Evolutionary conservation across 345 rosid genomes (phyloP), one percentile per base, ranked within the genome.

Genomic region (Eucalyptus cloeziana): DNA sequence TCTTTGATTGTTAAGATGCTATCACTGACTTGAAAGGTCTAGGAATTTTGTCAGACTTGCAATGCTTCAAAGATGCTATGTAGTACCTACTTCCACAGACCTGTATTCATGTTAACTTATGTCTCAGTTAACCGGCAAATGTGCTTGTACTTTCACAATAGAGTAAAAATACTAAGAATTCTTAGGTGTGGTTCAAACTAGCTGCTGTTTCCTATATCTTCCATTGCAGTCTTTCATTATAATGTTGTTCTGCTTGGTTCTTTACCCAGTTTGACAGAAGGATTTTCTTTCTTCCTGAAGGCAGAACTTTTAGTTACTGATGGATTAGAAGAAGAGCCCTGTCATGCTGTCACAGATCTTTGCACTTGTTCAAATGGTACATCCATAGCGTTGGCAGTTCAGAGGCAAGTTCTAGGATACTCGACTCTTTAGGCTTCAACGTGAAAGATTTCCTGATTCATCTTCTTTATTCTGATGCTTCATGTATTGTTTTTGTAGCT

Each of bases 381-480:
- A 79, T 89, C 93, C 88, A 93, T 96, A 88, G 99, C 97, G 25
- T 98, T 94, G 62, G 93, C 98, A 88, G 88, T 95, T 91, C 99
- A 98, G 90, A 94, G 98, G 99, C 87, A 92, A 92, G 92, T 86
- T 30, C 85, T 80, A 31, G 86, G 47, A 86, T 69, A 11, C n/a
- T 62, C 81, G 22, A n/a, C 64, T 43, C 87, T 33, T 81, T 87
- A 86, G 37, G 27, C 37, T 69, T 37, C 40, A 50, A 60, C 43
- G 17, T 88, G n/a, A 49, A 49, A 45, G 33, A 37, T 51, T 90
- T 31, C 49, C 49, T 37, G 83, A 79, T 31, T 45, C 21, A 19
- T 67, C 45, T 86, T 69, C 64, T 50, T 45, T 16, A 76, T 88
- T 60, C 86, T 86, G 64, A 88, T 90, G 37, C 89, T 90, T 91